These are phyloP conservation scores for Plantago coronopus DNA, from an alignment of 305 asterid genomes.

Conservation along the genomic window DNA sequence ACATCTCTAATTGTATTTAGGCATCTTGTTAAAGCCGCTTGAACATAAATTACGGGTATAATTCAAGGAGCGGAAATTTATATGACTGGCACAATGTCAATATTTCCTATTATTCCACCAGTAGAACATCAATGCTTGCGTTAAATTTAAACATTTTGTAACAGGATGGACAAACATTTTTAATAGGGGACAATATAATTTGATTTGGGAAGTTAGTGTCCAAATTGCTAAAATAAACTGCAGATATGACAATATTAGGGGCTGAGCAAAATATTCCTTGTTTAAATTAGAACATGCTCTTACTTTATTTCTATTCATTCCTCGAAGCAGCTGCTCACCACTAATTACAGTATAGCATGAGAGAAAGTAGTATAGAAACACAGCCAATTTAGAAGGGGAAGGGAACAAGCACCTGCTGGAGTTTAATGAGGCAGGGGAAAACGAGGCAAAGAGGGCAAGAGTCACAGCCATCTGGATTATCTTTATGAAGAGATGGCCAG, in stretches of 20 bases:
- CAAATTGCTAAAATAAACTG: no score
- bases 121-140: no score
- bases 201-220: no score
- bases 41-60: neutral
- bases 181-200: no score
- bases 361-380: neutral
- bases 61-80: slow-evolving; percentile 5
- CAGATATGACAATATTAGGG: no score
- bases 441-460: slow-evolving; percentile 95
- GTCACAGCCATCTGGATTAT: slow-evolving; percentile 88
- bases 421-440: slow-evolving; percentile 92
- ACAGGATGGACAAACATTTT: no score
- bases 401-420: slow-evolving; percentile 72
- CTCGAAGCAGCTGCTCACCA: no score
- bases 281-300: no score
- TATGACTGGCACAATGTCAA: neutral
- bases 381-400: neutral
- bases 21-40: neutral
- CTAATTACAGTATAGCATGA: neutral
- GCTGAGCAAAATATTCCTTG: no score
- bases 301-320: no score
- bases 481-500: slow-evolving; percentile 88
- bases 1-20: slow-evolving; percentile 11
- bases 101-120: no score
- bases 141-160: no score